Percentiles rank a stretch among this genome's conserved stretches.
Evolutionary conservation across 192 early-diverging fungal species (phyloP).

Genomic region (Lobosporangium transversale): DNA sequence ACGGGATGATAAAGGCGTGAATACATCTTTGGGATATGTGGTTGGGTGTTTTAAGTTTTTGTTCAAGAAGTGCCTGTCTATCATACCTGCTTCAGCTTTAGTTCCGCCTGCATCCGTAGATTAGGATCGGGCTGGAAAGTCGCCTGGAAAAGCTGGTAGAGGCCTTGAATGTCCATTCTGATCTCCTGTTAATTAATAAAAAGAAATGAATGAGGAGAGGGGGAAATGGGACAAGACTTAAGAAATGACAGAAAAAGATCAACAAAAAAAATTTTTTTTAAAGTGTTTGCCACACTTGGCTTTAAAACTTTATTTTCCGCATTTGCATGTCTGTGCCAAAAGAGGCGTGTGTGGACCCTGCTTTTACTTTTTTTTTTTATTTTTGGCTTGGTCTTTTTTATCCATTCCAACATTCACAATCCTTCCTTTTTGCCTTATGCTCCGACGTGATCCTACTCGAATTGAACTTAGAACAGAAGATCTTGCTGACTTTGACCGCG

Average conservation of each 20-base stretch:
- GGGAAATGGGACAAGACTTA: background rate
- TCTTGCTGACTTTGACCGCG: slow-evolving; percentile 24
- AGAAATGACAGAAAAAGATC: background rate
- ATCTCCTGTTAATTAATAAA: slow-evolving; percentile 3
- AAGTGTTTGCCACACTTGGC: no score
- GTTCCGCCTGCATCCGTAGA: slow-evolving; percentile 85
- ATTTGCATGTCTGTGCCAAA: no score
- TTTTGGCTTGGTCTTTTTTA: background rate
- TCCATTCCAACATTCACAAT: no score
- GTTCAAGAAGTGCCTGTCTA: no score
- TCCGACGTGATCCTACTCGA: slow-evolving; percentile 33
- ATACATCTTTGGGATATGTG: no score
- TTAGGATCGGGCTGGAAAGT: slow-evolving; percentile 86
- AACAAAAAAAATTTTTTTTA: slow-evolving; percentile 1
- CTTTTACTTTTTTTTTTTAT: no score
- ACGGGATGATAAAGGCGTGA: background rate
- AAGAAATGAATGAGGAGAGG: background rate
- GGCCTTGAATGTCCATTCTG: slow-evolving; percentile 67
- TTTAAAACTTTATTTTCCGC: no score
- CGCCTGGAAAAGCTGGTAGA: slow-evolving; percentile 80
- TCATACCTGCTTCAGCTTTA: slow-evolving; percentile 81
- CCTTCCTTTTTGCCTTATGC: slow-evolving; percentile 14
- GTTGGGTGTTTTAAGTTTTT: no score
- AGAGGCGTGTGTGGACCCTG: no score
- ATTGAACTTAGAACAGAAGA: slow-evolving; percentile 36